Base-by-base conservation (phyloP, 106 monocot species). In the Gastrodia elata region DNA sequence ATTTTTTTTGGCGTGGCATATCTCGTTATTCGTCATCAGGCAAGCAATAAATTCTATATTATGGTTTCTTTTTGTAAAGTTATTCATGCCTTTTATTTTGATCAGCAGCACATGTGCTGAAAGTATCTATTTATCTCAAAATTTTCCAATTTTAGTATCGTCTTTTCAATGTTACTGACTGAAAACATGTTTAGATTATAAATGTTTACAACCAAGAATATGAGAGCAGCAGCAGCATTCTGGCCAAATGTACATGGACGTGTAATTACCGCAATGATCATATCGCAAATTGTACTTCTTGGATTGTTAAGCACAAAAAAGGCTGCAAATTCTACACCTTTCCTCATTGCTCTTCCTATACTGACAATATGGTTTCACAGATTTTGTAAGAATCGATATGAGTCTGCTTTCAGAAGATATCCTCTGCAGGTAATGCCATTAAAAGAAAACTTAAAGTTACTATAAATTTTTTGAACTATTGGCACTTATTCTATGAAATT, bases 201-300 rank as follows among this genome's bases (percentile, higher is more conserved):
- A 91, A 91, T 68, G 91, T 91, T n/a, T 91, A 91, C 77, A 85
- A 91, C 72, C 87, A 87, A 84, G 81, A 91, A 73, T 91, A 91
- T 68, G 91, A 91, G 77, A 91, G 91, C 64, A n/a, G 84, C 71
- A 8, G 91, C 81, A 57, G 82, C 81, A 73, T 91, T 87, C 75
- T 91, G 91, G 91, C 91, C 91, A 35, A 82, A 81, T 69, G 91
- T 91, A n/a, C 87, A 91, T 79, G 37, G 81, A 6, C 83, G 87
- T 24, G 79, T 91, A 39, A 75, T 91, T 8, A 38, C 64, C 40
- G 87, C 87, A 18, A 39, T 91, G 57, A 39, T 87, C 25, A 85
- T 91, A 75, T 82, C 91, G 28, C 91, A 91, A 49, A 20, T 91
- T 68, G 81, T 87, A 56, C 80, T 91, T 5, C 24, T 91, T 10